Evolutionary conservation across 257 asterid genomes (phyloP).

Genomic region (Phtheirospermum japonicum): DNA sequence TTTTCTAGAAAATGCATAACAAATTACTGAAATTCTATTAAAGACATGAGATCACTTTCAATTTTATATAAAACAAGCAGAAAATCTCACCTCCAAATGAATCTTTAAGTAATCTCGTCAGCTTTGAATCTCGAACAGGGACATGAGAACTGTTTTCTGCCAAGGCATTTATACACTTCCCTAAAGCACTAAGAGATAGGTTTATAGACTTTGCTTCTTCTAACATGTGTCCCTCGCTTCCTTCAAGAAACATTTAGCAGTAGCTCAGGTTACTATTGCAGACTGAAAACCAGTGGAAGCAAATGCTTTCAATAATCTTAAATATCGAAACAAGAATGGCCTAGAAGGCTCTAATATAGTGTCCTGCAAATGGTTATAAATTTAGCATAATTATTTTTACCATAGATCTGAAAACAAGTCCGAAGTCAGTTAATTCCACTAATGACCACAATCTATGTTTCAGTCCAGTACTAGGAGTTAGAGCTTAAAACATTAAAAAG

Average conservation of each 20-base stretch:
- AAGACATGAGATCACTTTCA: conserved; percentile 9
- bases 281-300: conserved; percentile 14
- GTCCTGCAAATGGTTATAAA: background rate
- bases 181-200: conserved; percentile 94
- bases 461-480: conserved; percentile 14
- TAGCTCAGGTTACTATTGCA: conserved; percentile 25
- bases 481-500: background rate
- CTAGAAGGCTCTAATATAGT: conserved; percentile 13
- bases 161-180: conserved; percentile 98
- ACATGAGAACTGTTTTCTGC: conserved; percentile 98
- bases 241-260: conserved; percentile 46
- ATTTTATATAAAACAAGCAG: conserved; percentile 18
- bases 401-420: conserved; percentile 8
- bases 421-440: background rate
- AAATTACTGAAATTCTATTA: conserved; percentile 18
- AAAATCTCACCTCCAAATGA: conserved; percentile 92
- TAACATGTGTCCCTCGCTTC: conserved; percentile 97
- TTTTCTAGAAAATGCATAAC: conserved; percentile 22
- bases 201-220: conserved; percentile 99
- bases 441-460: conserved; percentile 1
- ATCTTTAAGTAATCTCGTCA: conserved; percentile 93
- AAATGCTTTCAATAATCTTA: conserved; percentile 17
- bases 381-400: background rate
- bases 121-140: conserved; percentile 97
- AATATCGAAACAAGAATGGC: conserved; percentile 17